Evolutionary conservation across 1,284 basidiomycete genomes (phyloP).

Genomic region (Ustilago xerochloae): DNA sequence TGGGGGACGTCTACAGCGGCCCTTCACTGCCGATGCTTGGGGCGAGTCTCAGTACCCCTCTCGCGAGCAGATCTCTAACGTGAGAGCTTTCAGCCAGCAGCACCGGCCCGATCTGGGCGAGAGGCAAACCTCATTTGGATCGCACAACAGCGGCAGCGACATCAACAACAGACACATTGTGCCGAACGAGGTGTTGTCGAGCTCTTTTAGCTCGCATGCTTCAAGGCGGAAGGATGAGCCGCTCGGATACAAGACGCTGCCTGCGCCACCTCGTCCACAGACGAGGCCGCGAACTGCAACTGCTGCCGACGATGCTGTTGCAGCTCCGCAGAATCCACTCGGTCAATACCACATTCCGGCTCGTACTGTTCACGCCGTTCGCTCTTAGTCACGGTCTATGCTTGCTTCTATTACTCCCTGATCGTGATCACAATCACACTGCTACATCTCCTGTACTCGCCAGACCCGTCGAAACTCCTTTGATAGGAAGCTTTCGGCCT

Average conservation of each 20-base stretch:
- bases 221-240: neutral
- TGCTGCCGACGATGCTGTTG: neutral
- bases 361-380: neutral
- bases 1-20: slow-evolving; percentile 3
- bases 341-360: neutral
- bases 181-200: slow-evolving; percentile 1
- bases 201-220: neutral
- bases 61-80: slow-evolving; percentile 9
- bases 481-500: neutral
- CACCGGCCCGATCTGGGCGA: slow-evolving; percentile 5
- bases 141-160: neutral
- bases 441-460: too few species aligned
- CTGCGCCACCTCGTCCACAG: slow-evolving; percentile 19
- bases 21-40: slow-evolving; percentile 48
- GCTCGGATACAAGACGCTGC: slow-evolving; percentile 8
- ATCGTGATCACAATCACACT: too few species aligned
- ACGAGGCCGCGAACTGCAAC: slow-evolving; percentile 28
- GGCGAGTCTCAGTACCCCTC: slow-evolving; percentile 30
- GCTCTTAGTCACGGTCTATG: neutral
- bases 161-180: slow-evolving; percentile 1
- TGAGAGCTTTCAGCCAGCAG: slow-evolving; percentile 20
- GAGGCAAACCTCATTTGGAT: slow-evolving; percentile 5
- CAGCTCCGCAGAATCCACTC: neutral
- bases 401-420: too few species aligned
- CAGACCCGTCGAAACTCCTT: too few species aligned